Evolutionary conservation across 1,284 basidiomycete genomes (phyloP), one percentile per base, ranked within the genome.

Genomic region (Naganishia albida): DNA sequence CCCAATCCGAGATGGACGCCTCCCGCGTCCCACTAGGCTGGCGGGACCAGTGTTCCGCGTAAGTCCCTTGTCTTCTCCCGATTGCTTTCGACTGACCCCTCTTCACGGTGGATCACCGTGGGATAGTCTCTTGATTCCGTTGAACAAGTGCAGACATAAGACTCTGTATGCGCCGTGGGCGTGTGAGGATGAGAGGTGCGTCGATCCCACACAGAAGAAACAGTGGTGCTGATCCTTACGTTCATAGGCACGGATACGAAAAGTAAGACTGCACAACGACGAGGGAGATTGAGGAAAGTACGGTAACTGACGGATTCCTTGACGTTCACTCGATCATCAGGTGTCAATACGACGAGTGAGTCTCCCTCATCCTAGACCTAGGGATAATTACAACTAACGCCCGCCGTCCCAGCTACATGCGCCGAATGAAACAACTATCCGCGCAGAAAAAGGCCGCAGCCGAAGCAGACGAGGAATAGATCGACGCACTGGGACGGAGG

Each of bases 21-120:
- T 83, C 88, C 67, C 83, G 82, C 68, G 83, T 94, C 26, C 93
- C 93, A 8, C 71, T 95, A 10, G 88, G 84, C 13, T 96, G 89
- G 87, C 83, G 93, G 73, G 93, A 96, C 80, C 85, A 88, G 71
- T 96, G 93, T 80, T 94, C 92, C 71, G 86, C 91, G 93, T 95
- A 77, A 74, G 89, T 42, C 18, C 44, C 8, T 3, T 25, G 51
- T 30, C 42, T 20, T 63, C 73, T 16, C 26, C 2, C 23, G 20
- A 10, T 28, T 50, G 18, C 16, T 34, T 10, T 4, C 34, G 10
- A 34, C 34, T 34, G 23, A 44, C 16, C 25, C 15, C 10, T 63
- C n/a, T 7, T 39, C 10, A 8, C 42, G 42, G 7, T 46, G 34
- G n/a, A 15, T 62, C 7, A 28, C 25, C 56, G 18, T 48, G n/a